Base-by-base conservation (phyloP, 768 basidiomycete genomes). In the Coprinopsis strossmayeri region DNA sequence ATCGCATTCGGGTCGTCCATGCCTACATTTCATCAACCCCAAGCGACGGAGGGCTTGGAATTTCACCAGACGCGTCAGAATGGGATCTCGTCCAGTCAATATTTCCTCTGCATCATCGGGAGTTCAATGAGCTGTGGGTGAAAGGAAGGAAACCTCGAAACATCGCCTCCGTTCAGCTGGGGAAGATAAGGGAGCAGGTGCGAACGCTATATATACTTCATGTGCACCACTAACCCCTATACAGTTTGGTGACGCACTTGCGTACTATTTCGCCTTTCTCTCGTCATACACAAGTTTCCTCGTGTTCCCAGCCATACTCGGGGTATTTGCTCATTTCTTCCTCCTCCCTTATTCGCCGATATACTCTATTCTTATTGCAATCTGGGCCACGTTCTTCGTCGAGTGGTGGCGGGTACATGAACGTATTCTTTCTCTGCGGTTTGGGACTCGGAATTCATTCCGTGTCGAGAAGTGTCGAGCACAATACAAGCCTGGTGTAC, bases 341-440 rank as follows among this genome's bases (percentile, higher is more conserved):
- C 77, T 79, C 23, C 72, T 76, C 0, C 77, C 84, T 0, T 97
- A 92, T 65, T 84, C 85, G 7, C 76, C 86, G 10, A 39, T 78
- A 3, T 97, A 92, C 62, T 91, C 91, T 0, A 65, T 76, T 46
- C 65, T 88, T 18, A 68, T 95, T 40, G 77, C 82, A n/a, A 47
- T 92, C 2, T 99, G 94, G 89, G 84, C 87, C 0, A 73, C 91
- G 40, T 64, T 77, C 17, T 95, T 94, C 58, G 86, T 94, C 52
- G 93, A 97, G 63, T 85, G 82, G 72, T 99, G 95, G 95, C 78
- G 87, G 24, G 77, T 96, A 30, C 79, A 79, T 50, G 90, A 98
- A 64, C 80, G 86, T 15, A 80, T 84, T 34, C 69, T 95, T n/a
- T 81, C 90, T 1, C 76, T 92, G 40, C 74, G 81, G 25, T 94